Percentiles rank a stretch among this genome's conserved stretches.
phyloP scores from a whole-genome alignment of 495 filamentous ascomycete species.

The Penicillium alfredii region DNA sequence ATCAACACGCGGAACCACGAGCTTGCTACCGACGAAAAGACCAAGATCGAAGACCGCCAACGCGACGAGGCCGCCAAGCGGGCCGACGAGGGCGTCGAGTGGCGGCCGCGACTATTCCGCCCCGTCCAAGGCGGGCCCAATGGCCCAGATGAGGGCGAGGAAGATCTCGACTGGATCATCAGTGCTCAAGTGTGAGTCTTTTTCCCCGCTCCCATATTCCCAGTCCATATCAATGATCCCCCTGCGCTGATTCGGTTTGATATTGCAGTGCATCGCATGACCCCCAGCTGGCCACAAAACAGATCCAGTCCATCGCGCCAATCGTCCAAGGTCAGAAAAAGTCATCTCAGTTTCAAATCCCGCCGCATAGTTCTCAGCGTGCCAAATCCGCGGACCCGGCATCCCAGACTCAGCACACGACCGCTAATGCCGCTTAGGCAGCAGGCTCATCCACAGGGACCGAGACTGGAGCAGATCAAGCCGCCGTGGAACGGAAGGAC shows the following conservation, averaged over 20 bases:
- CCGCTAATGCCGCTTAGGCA: conserved; percentile 22
- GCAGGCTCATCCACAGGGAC: conserved; percentile 9
- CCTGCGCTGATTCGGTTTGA: conserved; percentile 1
- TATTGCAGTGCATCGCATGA: conserved; percentile 57
- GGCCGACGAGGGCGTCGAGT: conserved; percentile 75
- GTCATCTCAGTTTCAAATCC: conserved; percentile 37
- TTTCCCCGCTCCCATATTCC: too few species aligned
- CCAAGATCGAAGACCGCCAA: conserved; percentile 86
- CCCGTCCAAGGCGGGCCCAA: conserved; percentile 64
- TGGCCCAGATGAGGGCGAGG: conserved; percentile 74
- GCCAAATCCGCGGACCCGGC: conserved; percentile 6
- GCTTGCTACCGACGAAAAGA: conserved; percentile 89
- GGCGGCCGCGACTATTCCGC: conserved; percentile 83
- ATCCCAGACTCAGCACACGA: conserved; percentile 5
- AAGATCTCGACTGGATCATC: conserved; percentile 91
- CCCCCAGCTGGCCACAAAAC: conserved; percentile 67
- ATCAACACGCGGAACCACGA: conserved; percentile 82
- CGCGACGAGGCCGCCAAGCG: conserved; percentile 81
- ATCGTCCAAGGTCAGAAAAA: conserved; percentile 69
- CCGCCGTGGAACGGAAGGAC: conserved; percentile 40
- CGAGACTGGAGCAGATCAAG: conserved; percentile 2
- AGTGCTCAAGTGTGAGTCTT: conserved; percentile 72
- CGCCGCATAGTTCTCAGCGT: conserved; percentile 23
- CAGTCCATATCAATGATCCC: background rate
- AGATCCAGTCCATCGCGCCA: conserved; percentile 81